Evolutionary conservation across 192 early-diverging fungal species (phyloP).

Genomic region (Endogone sp.): DNA sequence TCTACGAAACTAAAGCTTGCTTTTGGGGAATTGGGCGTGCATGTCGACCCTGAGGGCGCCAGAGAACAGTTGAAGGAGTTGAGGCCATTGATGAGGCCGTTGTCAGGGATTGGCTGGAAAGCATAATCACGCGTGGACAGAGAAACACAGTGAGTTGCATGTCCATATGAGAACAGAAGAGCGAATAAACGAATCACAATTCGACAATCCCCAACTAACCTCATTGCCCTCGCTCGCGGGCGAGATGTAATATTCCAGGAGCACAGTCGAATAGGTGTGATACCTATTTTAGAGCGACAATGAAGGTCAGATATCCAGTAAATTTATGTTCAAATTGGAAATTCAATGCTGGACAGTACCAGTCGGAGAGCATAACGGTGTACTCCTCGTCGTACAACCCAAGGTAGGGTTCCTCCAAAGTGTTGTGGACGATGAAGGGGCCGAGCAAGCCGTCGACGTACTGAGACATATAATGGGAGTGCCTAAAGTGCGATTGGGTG

Average conservation of each 20-base stretch:
- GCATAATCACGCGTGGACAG: no score
- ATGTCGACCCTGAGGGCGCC: background rate
- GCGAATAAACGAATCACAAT: no score
- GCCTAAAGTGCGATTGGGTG: constrained; percentile 24
- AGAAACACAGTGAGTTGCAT: no score
- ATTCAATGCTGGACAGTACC: no score
- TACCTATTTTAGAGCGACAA: background rate
- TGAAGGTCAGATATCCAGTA: background rate
- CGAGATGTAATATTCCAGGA: constrained; percentile 1
- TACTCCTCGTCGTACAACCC: constrained; percentile 56
- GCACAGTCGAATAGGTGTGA: background rate
- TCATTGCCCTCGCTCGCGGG: constrained; percentile 43
- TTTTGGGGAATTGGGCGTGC: constrained; percentile 3
- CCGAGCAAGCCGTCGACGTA: constrained; percentile 68
- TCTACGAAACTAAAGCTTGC: constrained; percentile 41
- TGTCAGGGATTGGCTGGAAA: constrained; percentile 64
- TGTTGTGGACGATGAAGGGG: constrained; percentile 58
- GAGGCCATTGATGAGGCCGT: constrained; percentile 50
- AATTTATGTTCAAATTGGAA: background rate
- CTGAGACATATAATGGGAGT: constrained; percentile 54
- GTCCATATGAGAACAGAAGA: no score
- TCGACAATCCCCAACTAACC: constrained; percentile 31
- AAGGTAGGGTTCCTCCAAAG: constrained; percentile 25
- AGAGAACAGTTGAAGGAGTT: constrained; percentile 1
- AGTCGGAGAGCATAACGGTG: constrained; percentile 54